Percentiles rank a stretch among this genome's conserved stretches.
These are phyloP conservation scores for Claviceps maximensis DNA, from an alignment of 2,329 filamentous ascomycete species.

Conservation along the genomic window DNA sequence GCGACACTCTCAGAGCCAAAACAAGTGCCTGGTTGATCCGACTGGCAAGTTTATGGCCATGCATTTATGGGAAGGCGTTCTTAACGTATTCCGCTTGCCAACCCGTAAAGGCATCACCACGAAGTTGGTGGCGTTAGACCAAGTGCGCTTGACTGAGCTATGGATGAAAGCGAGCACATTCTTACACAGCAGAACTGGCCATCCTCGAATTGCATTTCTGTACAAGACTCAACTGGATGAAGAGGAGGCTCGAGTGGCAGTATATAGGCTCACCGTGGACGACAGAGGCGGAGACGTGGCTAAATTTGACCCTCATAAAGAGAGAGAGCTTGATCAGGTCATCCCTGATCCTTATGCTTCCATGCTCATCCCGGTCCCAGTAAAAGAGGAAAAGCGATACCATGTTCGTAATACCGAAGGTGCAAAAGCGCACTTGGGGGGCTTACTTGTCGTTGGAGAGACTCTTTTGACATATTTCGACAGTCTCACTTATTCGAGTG, in stretches of 20 bases:
- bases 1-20: conserved; percentile 69
- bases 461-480: conserved; percentile 78
- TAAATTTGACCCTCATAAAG: conserved; percentile 39
- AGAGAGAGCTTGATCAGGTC: conserved; percentile 40
- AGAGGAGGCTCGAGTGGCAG: conserved; percentile 40
- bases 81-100: conserved; percentile 40
- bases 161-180: conserved; percentile 47
- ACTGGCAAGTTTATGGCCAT: conserved; percentile 48
- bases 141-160: conserved; percentile 44
- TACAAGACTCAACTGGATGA: conserved; percentile 41
- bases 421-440: conserved; percentile 48
- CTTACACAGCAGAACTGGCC: conserved; percentile 43
- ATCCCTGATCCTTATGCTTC: conserved; percentile 42
- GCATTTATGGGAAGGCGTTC: conserved; percentile 47
- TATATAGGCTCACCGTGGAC: conserved; percentile 45
- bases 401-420: conserved; percentile 41
- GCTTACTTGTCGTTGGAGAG: conserved; percentile 63
- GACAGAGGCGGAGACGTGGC: conserved; percentile 42
- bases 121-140: conserved; percentile 36
- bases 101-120: conserved; percentile 30
- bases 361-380: conserved; percentile 49
- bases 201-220: conserved; percentile 44
- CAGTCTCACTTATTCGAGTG: conserved; percentile 54
- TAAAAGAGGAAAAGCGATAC: conserved; percentile 46
- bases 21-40: conserved; percentile 74